Evolutionary conservation across 768 basidiomycete species (phyloP), one percentile per base, ranked within the genome.

Genomic region (Lentinula guzmanii): DNA sequence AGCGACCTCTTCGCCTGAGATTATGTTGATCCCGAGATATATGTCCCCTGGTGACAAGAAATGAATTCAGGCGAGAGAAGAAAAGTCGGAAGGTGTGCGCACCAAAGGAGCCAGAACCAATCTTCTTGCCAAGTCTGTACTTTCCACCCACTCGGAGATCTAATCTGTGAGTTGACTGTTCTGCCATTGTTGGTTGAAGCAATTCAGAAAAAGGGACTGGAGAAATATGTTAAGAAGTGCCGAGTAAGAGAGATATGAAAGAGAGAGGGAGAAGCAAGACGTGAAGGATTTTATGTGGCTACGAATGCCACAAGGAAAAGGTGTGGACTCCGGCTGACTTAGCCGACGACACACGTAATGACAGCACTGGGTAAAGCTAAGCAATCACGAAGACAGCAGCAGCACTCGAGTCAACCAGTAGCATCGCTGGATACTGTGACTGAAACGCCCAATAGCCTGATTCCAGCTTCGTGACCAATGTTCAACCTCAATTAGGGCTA

Each of bases 21-120:
- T 98, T 80, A 99, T 98, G 83, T 98, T 99, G 75, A 97, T 96
- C 61, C 97, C 97, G 64, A 98, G 92, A 75, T 98, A 98, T 77
- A 99, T 98, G 73, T 98, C 96, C 75, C 95, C 96, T 96, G 51
- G 24, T 46, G 54, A 51, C 43, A 51, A 55, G 21, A 42, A 18
- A 41, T 24, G 18, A 7, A 13, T 21, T 43, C 42, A 48, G 21
- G 57, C 52, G 6, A 31, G 8, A 10, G 2, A 37, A 56, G 4
- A 3, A 46, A 43, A 46, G 62, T 62, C 69, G 57, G 13, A 28
- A 34, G 63, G 56, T 51, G 60, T 43, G 80, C 90, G 71, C 69
- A 96, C 95, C 94, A 70, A 98, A 98, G 50, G 95, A 98, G 65
- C 96, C 96, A 37, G 94, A 96, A 65, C 96, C 96, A 70, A 98